Base-by-base conservation (phyloP, 257 asterid genomes). In the Solanum microdontum region DNA sequence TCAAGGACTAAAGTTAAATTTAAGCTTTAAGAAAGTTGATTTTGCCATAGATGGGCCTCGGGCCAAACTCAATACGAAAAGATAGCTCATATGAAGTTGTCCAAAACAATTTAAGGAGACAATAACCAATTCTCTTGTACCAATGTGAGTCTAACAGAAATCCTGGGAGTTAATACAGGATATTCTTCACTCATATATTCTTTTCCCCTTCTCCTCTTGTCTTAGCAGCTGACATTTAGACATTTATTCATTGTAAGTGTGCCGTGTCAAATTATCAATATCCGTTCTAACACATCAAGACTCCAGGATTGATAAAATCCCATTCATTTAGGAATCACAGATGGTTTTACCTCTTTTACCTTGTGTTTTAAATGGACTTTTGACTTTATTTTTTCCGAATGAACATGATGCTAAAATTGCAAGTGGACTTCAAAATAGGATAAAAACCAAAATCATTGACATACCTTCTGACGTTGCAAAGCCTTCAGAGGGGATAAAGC, bases 401-500 rank as follows among this genome's bases (percentile, higher is more conserved):
- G 84, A 80, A 45, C 60, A 24, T 8, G 84, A 80, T 5, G 34
- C 84, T 40, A 40, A 77, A 26, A 77, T 77, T 40, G 66, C 68
- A 80, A 80, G 84, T 80, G 84, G 10, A 80, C 68, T 45, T 80
- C 68, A 43, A 30, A 79, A 26, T 40, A 45, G 85, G 85, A 82
- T 82, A 48, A 28, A 48, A 30, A 26, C 11, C 69, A 66, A 43
- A 23, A 70, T 45, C 48, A 45, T 11, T 45, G 43, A 23, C 48
- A 62, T 90, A 97, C 99, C 99, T 97, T 95, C 88, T 97, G 99
- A 87, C 97, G 98, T 85, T 95, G 98, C 95, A 97, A 91, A 86
- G 99, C 99, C 91, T 97, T 95, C 82, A 97, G 92, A 88, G 99
- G 99, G 39, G 99, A 97, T 85, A 97, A 87, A 89, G 99, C 99